Base-by-base conservation (phyloP, 2,329 filamentous ascomycete genomes). In the Pseudonectria buxi region DNA sequence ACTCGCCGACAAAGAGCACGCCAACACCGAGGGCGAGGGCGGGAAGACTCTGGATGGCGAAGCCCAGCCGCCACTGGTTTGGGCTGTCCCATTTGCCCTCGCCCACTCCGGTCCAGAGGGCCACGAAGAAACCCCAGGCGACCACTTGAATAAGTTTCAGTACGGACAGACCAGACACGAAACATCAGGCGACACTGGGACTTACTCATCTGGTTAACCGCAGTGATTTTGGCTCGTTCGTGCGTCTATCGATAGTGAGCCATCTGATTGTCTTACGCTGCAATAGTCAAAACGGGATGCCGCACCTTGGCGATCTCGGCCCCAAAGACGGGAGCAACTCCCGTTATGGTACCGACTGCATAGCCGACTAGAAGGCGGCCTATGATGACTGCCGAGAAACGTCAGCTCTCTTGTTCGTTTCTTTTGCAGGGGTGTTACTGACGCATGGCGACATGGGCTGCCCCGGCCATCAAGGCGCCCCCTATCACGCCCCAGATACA, bases 141-240 rank as follows among this genome's bases (percentile, higher is more conserved):
- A 61, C 61, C 62, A 64, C 61, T 63, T n/a, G n/a, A n/a, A n/a
- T n/a, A n/a, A n/a, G n/a, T n/a, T n/a, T n/a, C n/a, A n/a, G n/a
- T n/a, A n/a, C n/a, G n/a, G n/a, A n/a, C n/a, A n/a, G n/a, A n/a
- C n/a, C n/a, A n/a, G n/a, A n/a, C n/a, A n/a, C n/a, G n/a, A n/a
- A n/a, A n/a, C n/a, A n/a, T n/a, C n/a, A n/a, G 15, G 3, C 4
- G 3, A 9, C 1, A 11, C 7, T 7, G 4, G 4, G 1, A 41
- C 57, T 38, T 40, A 62, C 60, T 65, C 62, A 65, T 64, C 24
- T 64, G 62, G 33, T 62, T 65, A 2, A 61, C 55, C 1, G 61
- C 62, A 0, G 59, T 65, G n/a, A 64, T 57, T 25, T 49, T 61
- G 6, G 61, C 62, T 15, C 62, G 53, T 31, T 65, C 62, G 2